phyloP scores from a whole-genome alignment of 768 basidiomycete species.

The Amanita subjunquillea region DNA sequence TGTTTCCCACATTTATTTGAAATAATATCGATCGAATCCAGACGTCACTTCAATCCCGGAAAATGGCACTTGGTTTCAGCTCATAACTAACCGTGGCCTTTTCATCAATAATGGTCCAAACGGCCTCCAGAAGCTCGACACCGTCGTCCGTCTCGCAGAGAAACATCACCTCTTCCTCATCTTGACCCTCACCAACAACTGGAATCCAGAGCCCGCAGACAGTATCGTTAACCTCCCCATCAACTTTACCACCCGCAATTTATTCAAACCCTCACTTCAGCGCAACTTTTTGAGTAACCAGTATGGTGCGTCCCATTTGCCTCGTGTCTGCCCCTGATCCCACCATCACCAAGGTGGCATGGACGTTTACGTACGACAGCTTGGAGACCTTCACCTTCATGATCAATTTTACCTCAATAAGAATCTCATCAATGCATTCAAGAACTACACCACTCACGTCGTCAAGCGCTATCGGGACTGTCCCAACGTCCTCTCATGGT shows the following conservation, averaged over 20 bases:
- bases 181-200: slow-evolving; percentile 53
- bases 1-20: background rate
- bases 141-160: slow-evolving; percentile 41
- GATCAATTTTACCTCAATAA: slow-evolving; percentile 51
- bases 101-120: slow-evolving; percentile 50
- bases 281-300: slow-evolving; percentile 52
- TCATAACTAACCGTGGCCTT: slow-evolving; percentile 41
- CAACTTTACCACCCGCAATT: slow-evolving; percentile 17
- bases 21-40: slow-evolving; percentile 10
- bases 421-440: slow-evolving; percentile 38
- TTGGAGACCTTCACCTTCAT: slow-evolving; percentile 30
- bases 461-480: slow-evolving; percentile 46
- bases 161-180: slow-evolving; percentile 42
- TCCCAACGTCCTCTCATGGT: slow-evolving; percentile 44
- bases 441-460: slow-evolving; percentile 45
- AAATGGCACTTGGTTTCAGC: slow-evolving; percentile 57
- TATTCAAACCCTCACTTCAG: slow-evolving; percentile 22
- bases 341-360: slow-evolving; percentile 40
- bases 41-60: slow-evolving; percentile 43
- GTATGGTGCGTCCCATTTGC: slow-evolving; percentile 31
- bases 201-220: slow-evolving; percentile 33
- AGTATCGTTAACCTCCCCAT: slow-evolving; percentile 12
- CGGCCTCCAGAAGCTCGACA: slow-evolving; percentile 56
- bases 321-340: slow-evolving; percentile 2
- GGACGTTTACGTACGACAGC: slow-evolving; percentile 53